Base-by-base conservation (phyloP, 2,329 filamentous ascomycete species). In the Shiraia sp. region DNA sequence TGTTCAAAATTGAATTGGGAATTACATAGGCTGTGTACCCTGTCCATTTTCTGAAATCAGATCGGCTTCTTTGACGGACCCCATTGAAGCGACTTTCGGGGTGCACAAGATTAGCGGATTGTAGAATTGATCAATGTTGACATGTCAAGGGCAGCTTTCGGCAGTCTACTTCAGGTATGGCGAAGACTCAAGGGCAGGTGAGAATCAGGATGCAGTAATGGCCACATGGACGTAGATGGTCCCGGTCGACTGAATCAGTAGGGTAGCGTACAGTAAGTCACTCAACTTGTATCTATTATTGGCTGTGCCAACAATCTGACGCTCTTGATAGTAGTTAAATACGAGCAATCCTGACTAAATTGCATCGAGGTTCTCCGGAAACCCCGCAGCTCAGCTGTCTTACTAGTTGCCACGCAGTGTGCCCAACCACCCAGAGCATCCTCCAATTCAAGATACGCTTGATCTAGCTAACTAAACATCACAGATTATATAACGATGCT, bases 271-370 rank as follows among this genome's bases (percentile, higher is more conserved):
- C 23, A 45, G 51, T 55, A 36, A 50, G 51, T 53, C 12, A 30
- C 27, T 33, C 22, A 19, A 33, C 34, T 8, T 22, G 15, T n/a
- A 12, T 10, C 5, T n/a, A 10, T 13, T 16, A 8, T 5, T 10
- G 5, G 13, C 3, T 33, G 10, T n/a, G 12, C 15, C 28, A 26
- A 32, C 31, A 26, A 51, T 40, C 55, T 60, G 42, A 60, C 42
- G 17, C 41, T 6, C 3, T 28, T 12, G 29, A 22, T 41, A 57
- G 53, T 58, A 58, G 45, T 25, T 40, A 22, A 59, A 55, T 56
- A 30, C 45, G 38, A 48, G 32, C 19, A 40, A 32, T 33, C 35
- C 29, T 46, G 32, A 32, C 28, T 42, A 52, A 34, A 32, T 28
- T 27, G 15, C 22, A 10, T 31, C 28, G 23, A 49, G 28, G 17